Base-by-base conservation (phyloP, 371 early-diverging fungal species). In the Paraphysoderma sedebokerense region DNA sequence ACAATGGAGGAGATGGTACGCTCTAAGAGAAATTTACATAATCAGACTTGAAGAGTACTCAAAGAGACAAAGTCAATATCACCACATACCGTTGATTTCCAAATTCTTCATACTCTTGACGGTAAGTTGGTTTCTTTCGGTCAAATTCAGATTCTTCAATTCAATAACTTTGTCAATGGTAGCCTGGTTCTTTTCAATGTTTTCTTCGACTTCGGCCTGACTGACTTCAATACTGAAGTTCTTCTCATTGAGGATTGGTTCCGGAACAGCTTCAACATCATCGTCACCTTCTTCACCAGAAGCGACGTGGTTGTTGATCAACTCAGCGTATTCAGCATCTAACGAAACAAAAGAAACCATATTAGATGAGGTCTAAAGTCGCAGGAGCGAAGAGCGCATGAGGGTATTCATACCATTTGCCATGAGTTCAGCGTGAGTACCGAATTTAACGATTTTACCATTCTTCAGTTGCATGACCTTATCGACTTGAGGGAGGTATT, bases 341-440 rank as follows among this genome's bases (percentile, higher is more conserved):
- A n/a, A n/a, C n/a, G n/a, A n/a, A n/a, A n/a, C n/a, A n/a, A n/a
- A n/a, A n/a, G n/a, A n/a, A n/a, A n/a, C n/a, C n/a, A n/a, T n/a
- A n/a, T n/a, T n/a, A n/a, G n/a, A n/a, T n/a, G n/a, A n/a, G n/a
- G n/a, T n/a, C n/a, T n/a, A n/a, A n/a, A n/a, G n/a, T n/a, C n/a
- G n/a, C n/a, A n/a, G n/a, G n/a, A n/a, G n/a, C n/a, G n/a, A n/a
- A n/a, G n/a, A 9, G 36, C 38, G 22, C 13, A 23, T 22, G 33
- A 37, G 13, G 36, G 8, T 8, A 7, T 36, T 8, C 46, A 8
- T 13, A 15, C 13, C 6, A 15, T 30, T 38, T 15, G 65, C 69
- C 44, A 79, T 70, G 26, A 87, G 62, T 50, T 83, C 77, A 17
- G 50, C 53, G 48, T 68, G 83, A 0, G 76, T 72, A 4, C 87